Percentiles rank a stretch among this genome's conserved stretches.
These are phyloP conservation scores for Neurospora sp. DNA, from an alignment of 495 filamentous ascomycete species.

Conservation along the genomic window DNA sequence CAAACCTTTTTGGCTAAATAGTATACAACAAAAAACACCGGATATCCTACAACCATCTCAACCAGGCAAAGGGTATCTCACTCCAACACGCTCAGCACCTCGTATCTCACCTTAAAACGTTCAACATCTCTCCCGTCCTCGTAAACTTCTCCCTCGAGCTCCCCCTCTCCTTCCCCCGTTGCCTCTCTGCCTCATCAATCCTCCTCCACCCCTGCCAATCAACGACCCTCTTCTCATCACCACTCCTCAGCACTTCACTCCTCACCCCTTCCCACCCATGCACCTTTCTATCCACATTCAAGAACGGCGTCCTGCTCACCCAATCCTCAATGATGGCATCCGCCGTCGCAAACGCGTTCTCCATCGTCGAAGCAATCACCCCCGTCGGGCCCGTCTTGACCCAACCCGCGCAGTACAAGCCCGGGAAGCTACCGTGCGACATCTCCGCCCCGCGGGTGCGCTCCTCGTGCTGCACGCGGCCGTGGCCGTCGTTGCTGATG, in stretches of 20 bases:
- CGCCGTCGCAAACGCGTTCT: constrained; percentile 82
- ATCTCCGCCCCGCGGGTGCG: constrained; percentile 14
- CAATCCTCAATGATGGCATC: constrained; percentile 73
- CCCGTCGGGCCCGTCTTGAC: constrained; percentile 92
- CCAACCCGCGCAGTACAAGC: constrained; percentile 92
- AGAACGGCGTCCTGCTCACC: constrained; percentile 35
- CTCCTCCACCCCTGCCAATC: constrained; percentile 78
- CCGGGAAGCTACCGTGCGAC: constrained; percentile 44
- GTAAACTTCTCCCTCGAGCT: constrained; percentile 83
- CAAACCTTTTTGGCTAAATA: background rate
- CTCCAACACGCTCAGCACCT: background rate
- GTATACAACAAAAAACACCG: background rate
- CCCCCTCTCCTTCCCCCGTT: constrained; percentile 51
- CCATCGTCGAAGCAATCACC: constrained; percentile 93
- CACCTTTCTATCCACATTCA: constrained; percentile 30
- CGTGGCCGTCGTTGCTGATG: constrained; percentile 76
- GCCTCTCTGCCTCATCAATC: constrained; percentile 71
- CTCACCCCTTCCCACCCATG: constrained; percentile 71
- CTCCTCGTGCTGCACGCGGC: constrained; percentile 47
- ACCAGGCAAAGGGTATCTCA: background rate
- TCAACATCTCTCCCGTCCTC: constrained; percentile 68
- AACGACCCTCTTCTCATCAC: constrained; percentile 37
- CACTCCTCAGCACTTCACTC: constrained; percentile 27
- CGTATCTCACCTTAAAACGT: constrained; percentile 41
- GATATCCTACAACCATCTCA: background rate